Evolutionary conservation across 2,329 filamentous ascomycete genomes (phyloP).

Genomic region (Conoideocrella luteorostrata): DNA sequence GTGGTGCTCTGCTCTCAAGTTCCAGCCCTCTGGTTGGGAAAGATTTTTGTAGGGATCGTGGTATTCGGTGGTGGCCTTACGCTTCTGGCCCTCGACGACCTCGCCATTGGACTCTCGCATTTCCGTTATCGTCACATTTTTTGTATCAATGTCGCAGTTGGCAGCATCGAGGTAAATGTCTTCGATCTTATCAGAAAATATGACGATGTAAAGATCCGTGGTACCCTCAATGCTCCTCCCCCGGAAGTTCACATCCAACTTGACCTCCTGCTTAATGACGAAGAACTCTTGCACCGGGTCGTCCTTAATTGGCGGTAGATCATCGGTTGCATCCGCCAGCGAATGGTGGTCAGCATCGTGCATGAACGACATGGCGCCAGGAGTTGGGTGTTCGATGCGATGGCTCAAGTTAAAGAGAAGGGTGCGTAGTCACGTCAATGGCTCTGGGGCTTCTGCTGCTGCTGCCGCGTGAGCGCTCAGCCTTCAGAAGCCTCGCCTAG

Average conservation of each 20-base stretch:
- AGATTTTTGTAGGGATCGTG: slow-evolving; percentile 63
- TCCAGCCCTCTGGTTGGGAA: slow-evolving; percentile 52
- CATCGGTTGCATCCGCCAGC: slow-evolving; percentile 25
- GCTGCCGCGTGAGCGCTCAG: neutral
- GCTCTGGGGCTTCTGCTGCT: neutral
- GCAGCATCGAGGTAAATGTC: slow-evolving; percentile 56
- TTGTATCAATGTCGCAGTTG: slow-evolving; percentile 51
- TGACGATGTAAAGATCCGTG: slow-evolving; percentile 73
- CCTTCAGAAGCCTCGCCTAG: slow-evolving; percentile 6
- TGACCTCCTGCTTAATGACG: slow-evolving; percentile 78
- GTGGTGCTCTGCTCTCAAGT: slow-evolving; percentile 66
- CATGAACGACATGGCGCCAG: slow-evolving; percentile 8
- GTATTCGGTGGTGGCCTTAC: slow-evolving; percentile 38
- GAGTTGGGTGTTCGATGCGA: neutral
- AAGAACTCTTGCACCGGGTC: slow-evolving; percentile 34
- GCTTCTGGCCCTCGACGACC: slow-evolving; percentile 27
- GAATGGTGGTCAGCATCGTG: slow-evolving; percentile 16
- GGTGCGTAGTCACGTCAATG: no score
- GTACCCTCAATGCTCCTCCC: slow-evolving; percentile 68
- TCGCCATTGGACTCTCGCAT: slow-evolving; percentile 30
- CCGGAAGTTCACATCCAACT: slow-evolving; percentile 82
- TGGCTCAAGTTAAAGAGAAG: no score
- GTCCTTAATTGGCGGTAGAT: slow-evolving; percentile 28
- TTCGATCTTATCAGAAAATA: slow-evolving; percentile 51
- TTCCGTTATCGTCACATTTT: slow-evolving; percentile 45